Evolutionary conservation across 2,329 filamentous ascomycete genomes (phyloP), one percentile per base, ranked within the genome.

Genomic region (Exserohilum turcica): DNA sequence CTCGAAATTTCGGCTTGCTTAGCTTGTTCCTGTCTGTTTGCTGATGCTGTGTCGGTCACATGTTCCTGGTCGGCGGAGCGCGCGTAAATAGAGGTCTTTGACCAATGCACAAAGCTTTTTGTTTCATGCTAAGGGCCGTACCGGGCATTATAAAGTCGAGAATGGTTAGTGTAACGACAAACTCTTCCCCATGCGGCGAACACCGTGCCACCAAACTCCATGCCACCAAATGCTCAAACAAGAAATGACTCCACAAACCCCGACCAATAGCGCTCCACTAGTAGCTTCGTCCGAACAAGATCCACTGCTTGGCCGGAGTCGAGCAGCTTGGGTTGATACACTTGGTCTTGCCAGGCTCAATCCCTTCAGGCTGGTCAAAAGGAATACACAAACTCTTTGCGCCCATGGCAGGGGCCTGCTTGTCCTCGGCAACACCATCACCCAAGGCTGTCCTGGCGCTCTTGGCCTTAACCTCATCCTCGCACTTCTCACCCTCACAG

Each of bases 391-490:
- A 79, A 66, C 83, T 86, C 80, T 91, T 91, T 56, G 87, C 88
- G 39, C 88, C 88, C 88, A 91, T 91, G 56, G 84, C 86, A 53
- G 88, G 88, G 48, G 86, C 87, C 63, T 84, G 84, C 67, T 87
- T 81, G 83, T 95, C 86, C 81, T 93, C 76, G 77, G 85, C 76
- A 74, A 87, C 86, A 80, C 90, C 89, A 80, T 78, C 77, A 24
- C 79, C 85, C 48, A 86, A 82, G 52, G 86, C 87, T 65, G 87
- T 89, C 60, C 89, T 88, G 37, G 89, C 91, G 59, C 91, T 96
- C 72, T 92, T 82, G 51, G 95, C 91, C 84, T 97, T 97, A 80
- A 97, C 91, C 75, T 91, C 86, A 67, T 97, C 93, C 78, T 97
- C 93, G 71, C 93, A 97, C 73, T 90, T 86, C 55, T 85, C 85